Percentiles rank a stretch among this genome's conserved stretches.
phyloP scores from a whole-genome alignment of 768 basidiomycete species.

The Trametes coccinea region DNA sequence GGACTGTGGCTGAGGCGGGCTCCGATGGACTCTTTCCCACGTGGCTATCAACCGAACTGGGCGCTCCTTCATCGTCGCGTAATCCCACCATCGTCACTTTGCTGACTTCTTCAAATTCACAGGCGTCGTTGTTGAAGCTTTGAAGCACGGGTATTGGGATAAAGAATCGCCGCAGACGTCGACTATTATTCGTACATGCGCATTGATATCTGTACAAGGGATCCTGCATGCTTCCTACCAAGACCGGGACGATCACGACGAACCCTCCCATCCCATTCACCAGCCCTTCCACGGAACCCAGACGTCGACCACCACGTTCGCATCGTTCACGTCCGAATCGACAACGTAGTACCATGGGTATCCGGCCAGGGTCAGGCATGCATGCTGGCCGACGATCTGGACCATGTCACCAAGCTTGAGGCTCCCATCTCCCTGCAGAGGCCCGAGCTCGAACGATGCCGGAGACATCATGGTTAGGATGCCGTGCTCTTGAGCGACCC shows the following conservation, averaged over 20 bases:
- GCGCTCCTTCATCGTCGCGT: background rate
- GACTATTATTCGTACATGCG: background rate
- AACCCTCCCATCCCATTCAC: constrained; percentile 39
- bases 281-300: constrained; percentile 94
- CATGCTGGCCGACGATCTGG: constrained; percentile 82
- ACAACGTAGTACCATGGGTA: constrained; percentile 86
- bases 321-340: constrained; percentile 55
- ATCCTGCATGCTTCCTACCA: background rate
- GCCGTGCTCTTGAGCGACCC: constrained; percentile 80
- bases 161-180: too few relatives aligned
- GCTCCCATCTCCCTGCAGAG: constrained; percentile 28
- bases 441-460: constrained; percentile 19
- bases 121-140: too few relatives aligned
- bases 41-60: constrained; percentile 4
- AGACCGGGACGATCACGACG: background rate
- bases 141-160: too few relatives aligned
- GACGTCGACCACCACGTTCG: constrained; percentile 64
- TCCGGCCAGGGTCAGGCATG: constrained; percentile 78
- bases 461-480: constrained; percentile 47
- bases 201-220: constrained; percentile 7
- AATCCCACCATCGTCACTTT: too few relatives aligned
- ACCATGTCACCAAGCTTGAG: constrained; percentile 62
- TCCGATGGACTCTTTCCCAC: constrained; percentile 10
- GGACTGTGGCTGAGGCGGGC: constrained; percentile 20
- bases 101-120: too few relatives aligned